Evolutionary conservation across 2,329 filamentous ascomycete species (phyloP).

Genomic region (Exophiala oligosperma): DNA sequence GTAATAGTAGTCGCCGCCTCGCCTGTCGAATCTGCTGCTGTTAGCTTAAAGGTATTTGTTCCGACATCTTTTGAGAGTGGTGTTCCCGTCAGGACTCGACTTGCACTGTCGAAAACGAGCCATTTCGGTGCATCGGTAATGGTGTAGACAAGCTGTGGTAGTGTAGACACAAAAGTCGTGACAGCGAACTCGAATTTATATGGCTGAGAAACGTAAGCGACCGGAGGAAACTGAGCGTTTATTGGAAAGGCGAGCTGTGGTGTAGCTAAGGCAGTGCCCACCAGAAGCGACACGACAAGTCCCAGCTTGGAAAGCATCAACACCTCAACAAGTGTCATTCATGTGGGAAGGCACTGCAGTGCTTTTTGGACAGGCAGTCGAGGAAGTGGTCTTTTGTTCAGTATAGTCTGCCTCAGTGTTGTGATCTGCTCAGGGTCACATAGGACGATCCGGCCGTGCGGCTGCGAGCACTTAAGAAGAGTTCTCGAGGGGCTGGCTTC

Average conservation of each 20-base stretch:
- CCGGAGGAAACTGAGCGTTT: constrained; percentile 80
- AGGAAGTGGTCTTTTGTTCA: not conserved
- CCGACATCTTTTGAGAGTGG: constrained; percentile 61
- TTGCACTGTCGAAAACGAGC: constrained; percentile 68
- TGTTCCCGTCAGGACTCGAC: constrained; percentile 68
- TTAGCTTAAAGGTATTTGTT: constrained; percentile 62
- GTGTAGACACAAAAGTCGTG: constrained; percentile 69
- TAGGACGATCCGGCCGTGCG: not conserved
- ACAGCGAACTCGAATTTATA: constrained; percentile 44
- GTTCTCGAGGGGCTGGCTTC: constrained; percentile 20
- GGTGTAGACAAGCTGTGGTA: constrained; percentile 62
- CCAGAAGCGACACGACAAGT: not conserved
- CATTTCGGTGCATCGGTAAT: constrained; percentile 68
- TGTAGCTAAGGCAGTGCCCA: not conserved
- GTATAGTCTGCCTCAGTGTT: not conserved
- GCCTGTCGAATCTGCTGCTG: constrained; percentile 67
- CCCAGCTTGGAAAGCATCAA: constrained; percentile 11
- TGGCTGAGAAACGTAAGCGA: constrained; percentile 66
- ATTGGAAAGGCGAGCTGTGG: constrained; percentile 63
- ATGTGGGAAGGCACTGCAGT: constrained; percentile 5
- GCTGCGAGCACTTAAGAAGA: constrained; percentile 13
- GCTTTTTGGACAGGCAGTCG: not conserved
- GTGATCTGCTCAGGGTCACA: not conserved
- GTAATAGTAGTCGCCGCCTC: constrained; percentile 65
- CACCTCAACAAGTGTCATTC: constrained; percentile 17